A percentile compares a stretch with the other conserved stretches of the same genome.
phyloP scores from a whole-genome alignment of 83 land plant genomes.

The Larix sibirica region DNA sequence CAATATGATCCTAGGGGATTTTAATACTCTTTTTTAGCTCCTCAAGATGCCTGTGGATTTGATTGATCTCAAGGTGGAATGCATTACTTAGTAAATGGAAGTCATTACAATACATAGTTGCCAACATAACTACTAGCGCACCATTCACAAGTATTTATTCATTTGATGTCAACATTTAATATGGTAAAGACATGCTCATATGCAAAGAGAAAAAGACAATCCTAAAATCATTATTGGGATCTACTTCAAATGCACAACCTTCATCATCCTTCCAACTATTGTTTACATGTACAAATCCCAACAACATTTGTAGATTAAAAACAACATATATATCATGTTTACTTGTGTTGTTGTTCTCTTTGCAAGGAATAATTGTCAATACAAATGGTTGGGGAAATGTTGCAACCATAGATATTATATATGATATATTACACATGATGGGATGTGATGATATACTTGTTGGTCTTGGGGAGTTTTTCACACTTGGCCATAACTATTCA shows the following conservation, averaged over 20 bases:
- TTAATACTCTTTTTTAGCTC: slow-evolving; percentile 75
- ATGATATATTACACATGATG: slow-evolving; percentile 94
- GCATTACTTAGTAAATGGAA: background rate
- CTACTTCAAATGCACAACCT: background rate
- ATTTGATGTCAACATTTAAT: background rate
- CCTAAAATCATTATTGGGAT: background rate
- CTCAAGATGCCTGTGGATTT: slow-evolving; percentile 70
- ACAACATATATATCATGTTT: background rate
- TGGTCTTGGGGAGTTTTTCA: slow-evolving; percentile 72
- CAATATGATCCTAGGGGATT: slow-evolving; percentile 94
- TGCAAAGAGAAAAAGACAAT: background rate
- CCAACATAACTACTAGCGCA: background rate
- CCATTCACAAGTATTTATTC: background rate
- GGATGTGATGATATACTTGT: slow-evolving; percentile 91
- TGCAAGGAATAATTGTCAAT: slow-evolving; percentile 67
- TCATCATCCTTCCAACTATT: background rate
- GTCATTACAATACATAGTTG: background rate
- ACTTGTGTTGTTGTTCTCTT: background rate
- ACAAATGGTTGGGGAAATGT: slow-evolving; percentile 89
- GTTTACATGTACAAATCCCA: background rate
- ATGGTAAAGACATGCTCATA: background rate
- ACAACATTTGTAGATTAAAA: no score
- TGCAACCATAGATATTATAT: slow-evolving; percentile 81
- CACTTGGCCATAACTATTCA: slow-evolving; percentile 49
- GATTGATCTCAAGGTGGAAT: slow-evolving; percentile 73